Evolutionary conservation across 495 filamentous ascomycete genomes (phyloP).

Genomic region (Wilcoxina mikolae): DNA sequence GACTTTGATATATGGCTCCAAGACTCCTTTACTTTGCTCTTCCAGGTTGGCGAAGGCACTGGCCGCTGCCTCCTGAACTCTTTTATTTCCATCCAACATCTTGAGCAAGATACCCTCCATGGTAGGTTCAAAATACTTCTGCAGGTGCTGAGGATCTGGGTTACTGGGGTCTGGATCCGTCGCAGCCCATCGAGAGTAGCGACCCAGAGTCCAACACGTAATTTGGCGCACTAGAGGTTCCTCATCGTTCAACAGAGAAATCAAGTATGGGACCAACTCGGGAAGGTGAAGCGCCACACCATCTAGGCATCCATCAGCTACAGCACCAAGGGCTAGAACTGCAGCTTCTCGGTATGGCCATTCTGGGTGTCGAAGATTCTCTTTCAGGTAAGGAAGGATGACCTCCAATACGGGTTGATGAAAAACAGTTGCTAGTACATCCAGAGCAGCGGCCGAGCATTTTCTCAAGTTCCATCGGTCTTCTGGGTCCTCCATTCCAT

Average conservation of each 20-base stretch:
- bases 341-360: conserved; percentile 92
- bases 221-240: conserved; percentile 95
- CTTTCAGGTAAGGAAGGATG: conserved; percentile 81
- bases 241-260: conserved; percentile 66
- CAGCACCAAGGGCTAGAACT: conserved; percentile 84
- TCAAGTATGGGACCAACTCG: conserved; percentile 78
- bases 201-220: conserved; percentile 91
- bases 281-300: conserved; percentile 82
- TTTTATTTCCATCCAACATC: conserved; percentile 95
- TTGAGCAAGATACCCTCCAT: conserved; percentile 90
- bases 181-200: conserved; percentile 89
- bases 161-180: conserved; percentile 55
- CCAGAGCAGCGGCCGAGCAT: conserved; percentile 90
- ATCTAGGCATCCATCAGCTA: conserved; percentile 87
- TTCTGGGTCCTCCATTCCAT: conserved; percentile 53
- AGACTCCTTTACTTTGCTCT: conserved; percentile 68
- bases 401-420: conserved; percentile 74
- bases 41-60: conserved; percentile 94
- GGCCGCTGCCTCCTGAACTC: conserved; percentile 90
- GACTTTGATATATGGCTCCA: conserved; percentile 72
- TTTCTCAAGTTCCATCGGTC: conserved; percentile 93
- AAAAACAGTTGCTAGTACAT: conserved; percentile 86
- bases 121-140: conserved; percentile 80
- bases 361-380: conserved; percentile 72
- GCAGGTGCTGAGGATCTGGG: conserved; percentile 45